Base-by-base conservation (phyloP, 805 yeast species). In the Yueomyces sp. region DNA sequence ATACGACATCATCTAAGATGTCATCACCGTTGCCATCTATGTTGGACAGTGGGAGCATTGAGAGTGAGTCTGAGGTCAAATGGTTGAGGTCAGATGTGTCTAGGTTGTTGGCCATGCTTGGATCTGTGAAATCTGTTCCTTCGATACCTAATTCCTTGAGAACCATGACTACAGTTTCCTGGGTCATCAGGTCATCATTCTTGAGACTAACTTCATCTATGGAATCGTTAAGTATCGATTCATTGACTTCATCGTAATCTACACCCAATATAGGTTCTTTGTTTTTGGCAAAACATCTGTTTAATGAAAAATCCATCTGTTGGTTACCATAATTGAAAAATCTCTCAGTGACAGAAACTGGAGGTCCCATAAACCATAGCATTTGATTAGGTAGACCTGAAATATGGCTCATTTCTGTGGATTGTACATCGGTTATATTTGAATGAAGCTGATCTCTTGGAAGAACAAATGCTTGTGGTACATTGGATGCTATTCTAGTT, bases 301-400 rank as follows among this genome's bases (percentile, higher is more conserved):
- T 55, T 37, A 58, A 45, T 2, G 57, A 50, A 7, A 46, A 39
- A 33, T 53, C 46, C 19, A 49, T 30, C 27, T 48, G 44, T 37
- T 46, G 45, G 42, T 50, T 48, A 4, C 56, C 57, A 7, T 53
- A 50, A 47, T 62, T 60, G 11, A 59, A 45, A 11, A 69, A 47
- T 45, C 79, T 57, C 50, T 66, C 68, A 3, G 66, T 56, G 33
- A 74, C 55, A 32, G 68, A 62, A 11, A 73, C 65, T 28, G 86
- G 84, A 1, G 87, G 81, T 1, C 84, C 76, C 52, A 80, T 70
- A 57, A 75, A 81, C 84, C 87, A 82, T 12, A 82, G 58, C 19
- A 77, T 53, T 29, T 77, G 76, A 12, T 69, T 70, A 5, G 12
- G 5, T 7, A 9, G 37, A 5, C 26, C n/a, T 5, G 12, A 19